These are phyloP conservation scores for Schizosaccharomyces octosporus DNA, from an alignment of 805 yeast genomes.

Conservation along the genomic window DNA sequence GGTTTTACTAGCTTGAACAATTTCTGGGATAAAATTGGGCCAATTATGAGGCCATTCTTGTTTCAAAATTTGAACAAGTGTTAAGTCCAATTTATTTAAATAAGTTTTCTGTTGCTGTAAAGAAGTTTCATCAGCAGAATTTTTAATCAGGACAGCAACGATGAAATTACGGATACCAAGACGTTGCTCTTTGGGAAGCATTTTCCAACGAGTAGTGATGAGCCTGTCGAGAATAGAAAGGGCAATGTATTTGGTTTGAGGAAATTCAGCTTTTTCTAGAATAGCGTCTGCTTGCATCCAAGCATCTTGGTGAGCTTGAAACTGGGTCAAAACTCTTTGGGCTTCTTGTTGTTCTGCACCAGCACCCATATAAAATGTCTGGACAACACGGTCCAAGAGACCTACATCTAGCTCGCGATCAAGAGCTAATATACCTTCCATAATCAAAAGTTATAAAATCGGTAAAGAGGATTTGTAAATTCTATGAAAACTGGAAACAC, in stretches of 20 bases:
- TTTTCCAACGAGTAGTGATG: conserved; percentile 81
- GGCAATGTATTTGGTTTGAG: conserved; percentile 84
- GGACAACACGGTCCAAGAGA: conserved; percentile 62
- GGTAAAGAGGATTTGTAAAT: not conserved
- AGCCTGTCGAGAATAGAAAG: conserved; percentile 70
- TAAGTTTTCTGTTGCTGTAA: conserved; percentile 55
- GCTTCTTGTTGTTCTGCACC: conserved; percentile 30
- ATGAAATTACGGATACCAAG: conserved; percentile 81
- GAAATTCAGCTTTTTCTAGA: conserved; percentile 46
- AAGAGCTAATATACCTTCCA: conserved; percentile 81
- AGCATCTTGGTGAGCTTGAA: conserved; percentile 83
- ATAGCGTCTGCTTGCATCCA: conserved; percentile 89
- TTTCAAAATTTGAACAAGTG: conserved; percentile 77
- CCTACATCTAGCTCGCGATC: conserved; percentile 50
- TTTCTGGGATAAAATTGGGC: conserved; percentile 91
- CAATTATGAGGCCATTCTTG: conserved; percentile 99
- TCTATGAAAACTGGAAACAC: no score
- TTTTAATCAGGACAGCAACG: conserved; percentile 74
- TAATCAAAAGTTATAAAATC: conserved; percentile 11
- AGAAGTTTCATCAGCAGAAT: conserved; percentile 60
- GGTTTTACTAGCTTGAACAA: conserved; percentile 59
- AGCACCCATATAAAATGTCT: conserved; percentile 53
- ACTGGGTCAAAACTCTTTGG: conserved; percentile 26
- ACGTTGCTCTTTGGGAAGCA: conserved; percentile 68
- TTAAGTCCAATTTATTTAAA: conserved; percentile 78